Evolutionary conservation across 176 grass and related monocot genomes (phyloP), one percentile per base, ranked within the genome.

Genomic region (Oropetium thomaeum): DNA sequence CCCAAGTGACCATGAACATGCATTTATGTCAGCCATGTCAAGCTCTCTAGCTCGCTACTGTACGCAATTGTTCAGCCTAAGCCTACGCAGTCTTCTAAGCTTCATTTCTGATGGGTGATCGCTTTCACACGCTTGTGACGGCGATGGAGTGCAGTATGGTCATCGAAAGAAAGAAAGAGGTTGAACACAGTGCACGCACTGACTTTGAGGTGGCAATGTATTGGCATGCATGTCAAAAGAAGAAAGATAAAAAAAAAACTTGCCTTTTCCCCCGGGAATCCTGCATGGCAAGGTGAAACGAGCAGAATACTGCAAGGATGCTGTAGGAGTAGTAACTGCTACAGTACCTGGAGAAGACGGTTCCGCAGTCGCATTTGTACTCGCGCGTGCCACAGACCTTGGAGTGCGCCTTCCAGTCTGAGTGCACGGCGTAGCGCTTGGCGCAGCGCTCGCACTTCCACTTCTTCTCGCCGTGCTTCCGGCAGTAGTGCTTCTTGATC

Each of bases 371-470:
- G 78, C 96, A 99, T 74, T 84, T 92, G 77, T 96, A 96, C 74
- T 99, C 96, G 40, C 96, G 88, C 2, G 92, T 99, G 84, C 96
- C 96, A 67, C 96, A 99, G 55, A 99, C 84, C 80, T 99, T 99
- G 85, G 91, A 75, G 86, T 99, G 96, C 0, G 96, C 96, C 77
- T 99, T 99, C 92, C 96, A 99, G 81, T 99, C 96, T 3, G 96
- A 99, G 69, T 92, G 96, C 34, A 99, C 96, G 35, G 96, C 96
- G 66, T 99, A 99, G 47, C 83, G 89, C 89, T 99, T 99, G 22
- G 40, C 59, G 81, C 90, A 93, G 4, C 85, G 82, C 5, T 93
- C 90, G 81, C 90, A 93, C 81, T 82, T 89, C 90, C 90, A 93
- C 69, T 90, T 93, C 90, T 93, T 93, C 84, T 93, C 90, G 23